These are phyloP conservation scores for Mycena kentingensis DNA, from an alignment of 768 basidiomycete species.

Conservation along the genomic window DNA sequence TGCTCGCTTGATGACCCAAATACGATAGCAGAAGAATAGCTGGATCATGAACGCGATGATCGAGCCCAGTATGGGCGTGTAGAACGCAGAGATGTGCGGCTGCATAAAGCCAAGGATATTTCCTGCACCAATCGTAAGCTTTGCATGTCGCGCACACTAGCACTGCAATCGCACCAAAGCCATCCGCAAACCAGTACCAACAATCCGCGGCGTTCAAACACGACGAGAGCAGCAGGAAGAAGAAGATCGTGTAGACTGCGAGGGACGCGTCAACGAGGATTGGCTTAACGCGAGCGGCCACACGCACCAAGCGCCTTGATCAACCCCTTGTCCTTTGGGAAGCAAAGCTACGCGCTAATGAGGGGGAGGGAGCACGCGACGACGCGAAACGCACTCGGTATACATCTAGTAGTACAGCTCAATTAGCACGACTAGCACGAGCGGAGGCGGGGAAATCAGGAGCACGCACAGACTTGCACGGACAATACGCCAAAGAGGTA, in stretches of 20 bases:
- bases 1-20: slow-evolving; percentile 14
- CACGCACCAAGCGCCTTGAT: slow-evolving; percentile 14
- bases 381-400: slow-evolving; percentile 3
- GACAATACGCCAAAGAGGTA: slow-evolving; percentile 18
- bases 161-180: too few relatives aligned
- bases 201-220: slow-evolving; percentile 19
- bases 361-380: not conserved
- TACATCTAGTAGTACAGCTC: too few relatives aligned
- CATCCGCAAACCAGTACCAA: slow-evolving; percentile 17
- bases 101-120: too few relatives aligned
- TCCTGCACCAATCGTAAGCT: too few relatives aligned
- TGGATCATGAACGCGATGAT: slow-evolving; percentile 11
- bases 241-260: slow-evolving; percentile 17
- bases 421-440: too few relatives aligned
- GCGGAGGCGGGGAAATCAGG: not conserved
- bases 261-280: not conserved
- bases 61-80: slow-evolving; percentile 14
- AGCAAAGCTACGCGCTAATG: slow-evolving; percentile 2
- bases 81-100: slow-evolving; percentile 10
- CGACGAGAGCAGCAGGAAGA: slow-evolving; percentile 15
- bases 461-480: slow-evolving; percentile 15
- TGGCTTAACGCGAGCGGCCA: too few relatives aligned
- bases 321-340: slow-evolving; percentile 17
- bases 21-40: slow-evolving; percentile 20
- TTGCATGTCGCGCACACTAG: too few relatives aligned